phyloP scores from a whole-genome alignment of 495 filamentous ascomycete species.

The Durotheca rogersii region DNA sequence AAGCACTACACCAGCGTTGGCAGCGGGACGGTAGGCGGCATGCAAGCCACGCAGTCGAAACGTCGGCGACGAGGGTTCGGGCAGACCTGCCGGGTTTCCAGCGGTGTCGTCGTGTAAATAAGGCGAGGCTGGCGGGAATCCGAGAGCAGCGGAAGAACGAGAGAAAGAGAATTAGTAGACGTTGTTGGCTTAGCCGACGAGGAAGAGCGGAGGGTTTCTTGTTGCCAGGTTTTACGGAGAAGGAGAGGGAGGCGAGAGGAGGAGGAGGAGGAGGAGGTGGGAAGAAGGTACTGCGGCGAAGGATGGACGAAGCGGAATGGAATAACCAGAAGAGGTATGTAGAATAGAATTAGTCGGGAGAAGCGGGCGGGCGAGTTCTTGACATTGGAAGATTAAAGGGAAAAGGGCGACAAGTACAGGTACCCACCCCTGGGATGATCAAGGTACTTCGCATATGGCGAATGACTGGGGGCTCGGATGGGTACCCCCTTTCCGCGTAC shows the following conservation, averaged over 20 bases:
- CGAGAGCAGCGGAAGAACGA: slow-evolving; percentile 21
- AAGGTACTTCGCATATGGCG: slow-evolving; percentile 28
- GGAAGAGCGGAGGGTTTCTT: too few relatives aligned
- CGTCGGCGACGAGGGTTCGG: too few relatives aligned
- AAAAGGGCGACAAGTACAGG: slow-evolving; percentile 32
- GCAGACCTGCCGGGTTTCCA: too few relatives aligned
- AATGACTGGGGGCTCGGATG: slow-evolving; percentile 22
- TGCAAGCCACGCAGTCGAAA: too few relatives aligned
- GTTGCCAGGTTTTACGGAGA: too few relatives aligned
- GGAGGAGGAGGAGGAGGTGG: slow-evolving; percentile 9
- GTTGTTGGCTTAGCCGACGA: too few relatives aligned
- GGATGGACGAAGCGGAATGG: slow-evolving; percentile 8
- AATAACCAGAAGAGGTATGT: slow-evolving; percentile 19
- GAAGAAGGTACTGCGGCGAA: slow-evolving; percentile 11
- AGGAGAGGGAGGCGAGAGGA: neutral
- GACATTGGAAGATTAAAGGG: slow-evolving; percentile 29
- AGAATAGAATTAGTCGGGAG: too few relatives aligned
- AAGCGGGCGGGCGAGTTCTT: slow-evolving; percentile 19
- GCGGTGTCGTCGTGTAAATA: neutral
- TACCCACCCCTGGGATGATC: slow-evolving; percentile 30
- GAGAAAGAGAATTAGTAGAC: slow-evolving; percentile 18
- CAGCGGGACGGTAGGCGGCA: too few relatives aligned
- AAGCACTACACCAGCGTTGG: neutral
- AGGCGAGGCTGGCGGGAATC: neutral
- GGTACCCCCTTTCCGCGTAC: slow-evolving; percentile 24